Evolutionary conservation across 2,329 filamentous ascomycete species (phyloP), one percentile per base, ranked within the genome.

Genomic region (Arthrobotrys entomopaga): DNA sequence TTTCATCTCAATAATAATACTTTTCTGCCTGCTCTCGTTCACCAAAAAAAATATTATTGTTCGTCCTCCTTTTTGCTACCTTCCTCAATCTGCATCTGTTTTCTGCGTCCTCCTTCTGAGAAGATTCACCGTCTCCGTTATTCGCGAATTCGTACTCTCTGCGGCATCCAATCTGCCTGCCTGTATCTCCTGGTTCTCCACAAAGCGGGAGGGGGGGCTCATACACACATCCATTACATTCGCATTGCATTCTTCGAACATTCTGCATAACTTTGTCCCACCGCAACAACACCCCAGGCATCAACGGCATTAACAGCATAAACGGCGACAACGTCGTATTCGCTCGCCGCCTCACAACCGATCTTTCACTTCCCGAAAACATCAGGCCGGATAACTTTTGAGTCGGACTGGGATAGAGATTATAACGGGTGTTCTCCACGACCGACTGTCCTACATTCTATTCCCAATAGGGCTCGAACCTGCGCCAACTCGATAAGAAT

Each of bases 171-270:
- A 10, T 34, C 29, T 34, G 29, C 26, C 26, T 29, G 26, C 29
- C 29, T 34, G 29, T 34, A 10, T 5, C 29, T 34, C 10, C 10
- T 34, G 29, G 10, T 13, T 46, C 42, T 46, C 19, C 46, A 11
- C 46, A 57, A 16, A 16, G 16, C 53, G 29, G 15, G 26, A 34
- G 19, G 42, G 19, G 53, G 53, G n/a, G 34, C 22, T 38, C 54
- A 56, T 43, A 50, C n/a, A n/a, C n/a, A 67, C 64, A 67, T 69
- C 56, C 49, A 54, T 43, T 42, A 52, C 56, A 49, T 69, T 54
- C 20, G 54, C 50, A 50, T 69, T 54, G 65, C 65, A 69, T 69
- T 69, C 65, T 42, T 61, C 56, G 50, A 54, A 26, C 54, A 67
- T 40, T 22, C 20, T 46, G 42, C 42, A 46, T 46, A 46, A n/a